phyloP scores from a whole-genome alignment of 768 basidiomycete genomes.

The Amanita pallidorosea region DNA sequence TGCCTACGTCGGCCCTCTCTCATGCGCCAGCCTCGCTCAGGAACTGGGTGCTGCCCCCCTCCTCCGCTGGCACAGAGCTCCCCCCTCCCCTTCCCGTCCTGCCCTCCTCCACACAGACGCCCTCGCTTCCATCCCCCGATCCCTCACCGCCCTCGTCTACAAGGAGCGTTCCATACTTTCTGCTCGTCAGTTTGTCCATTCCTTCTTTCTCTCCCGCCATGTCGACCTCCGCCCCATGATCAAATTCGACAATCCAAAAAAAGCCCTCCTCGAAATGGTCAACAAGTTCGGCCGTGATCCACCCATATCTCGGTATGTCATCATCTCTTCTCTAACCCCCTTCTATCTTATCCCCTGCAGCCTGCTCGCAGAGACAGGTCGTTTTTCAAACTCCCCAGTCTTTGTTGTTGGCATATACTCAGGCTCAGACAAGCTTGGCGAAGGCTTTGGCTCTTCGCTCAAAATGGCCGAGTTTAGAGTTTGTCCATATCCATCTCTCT shows the following conservation, averaged over 20 bases:
- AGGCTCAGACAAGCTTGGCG: slow-evolving; percentile 76
- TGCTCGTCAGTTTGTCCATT: slow-evolving; percentile 84
- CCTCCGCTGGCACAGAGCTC: slow-evolving; percentile 73
- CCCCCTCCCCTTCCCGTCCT: slow-evolving; percentile 32
- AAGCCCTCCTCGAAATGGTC: slow-evolving; percentile 63
- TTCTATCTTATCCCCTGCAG: slow-evolving; percentile 26
- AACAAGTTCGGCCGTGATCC: slow-evolving; percentile 55
- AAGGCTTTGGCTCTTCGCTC: slow-evolving; percentile 88
- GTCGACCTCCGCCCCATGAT: slow-evolving; percentile 73
- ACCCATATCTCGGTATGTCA: slow-evolving; percentile 52
- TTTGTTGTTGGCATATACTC: slow-evolving; percentile 96
- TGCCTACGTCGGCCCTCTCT: slow-evolving; percentile 80
- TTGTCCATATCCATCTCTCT: slow-evolving; percentile 14
- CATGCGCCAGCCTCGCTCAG: slow-evolving; percentile 76
- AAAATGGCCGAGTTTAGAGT: slow-evolving; percentile 94
- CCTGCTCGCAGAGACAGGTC: slow-evolving; percentile 87
- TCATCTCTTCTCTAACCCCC: background rate
- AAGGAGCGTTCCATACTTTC: slow-evolving; percentile 76
- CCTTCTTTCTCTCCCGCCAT: slow-evolving; percentile 78
- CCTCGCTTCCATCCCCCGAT: slow-evolving; percentile 76
- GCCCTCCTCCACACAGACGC: slow-evolving; percentile 74
- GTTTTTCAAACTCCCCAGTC: slow-evolving; percentile 80
- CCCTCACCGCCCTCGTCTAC: slow-evolving; percentile 83
- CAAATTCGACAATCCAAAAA: slow-evolving; percentile 77
- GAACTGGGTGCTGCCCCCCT: slow-evolving; percentile 75